A percentile compares a stretch with the other conserved stretches of the same genome.
Conservation (phyloP, 2,329 filamentous ascomycete species). For the Pyrenophora graminea region DNA sequence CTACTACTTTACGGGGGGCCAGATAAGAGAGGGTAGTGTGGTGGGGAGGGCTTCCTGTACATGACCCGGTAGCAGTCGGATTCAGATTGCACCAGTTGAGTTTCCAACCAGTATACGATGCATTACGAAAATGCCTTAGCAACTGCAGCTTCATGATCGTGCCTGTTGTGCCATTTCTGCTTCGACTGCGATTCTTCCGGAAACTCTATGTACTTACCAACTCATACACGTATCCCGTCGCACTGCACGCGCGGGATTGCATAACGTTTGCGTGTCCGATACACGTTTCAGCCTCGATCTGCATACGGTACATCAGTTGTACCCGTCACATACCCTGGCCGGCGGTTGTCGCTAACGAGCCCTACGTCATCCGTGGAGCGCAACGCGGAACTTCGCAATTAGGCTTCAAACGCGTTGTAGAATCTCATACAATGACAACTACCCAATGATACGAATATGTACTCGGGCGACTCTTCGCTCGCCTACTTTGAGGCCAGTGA, state of each 20-base stretch:
- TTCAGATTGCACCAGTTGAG: slow-evolving; percentile 7
- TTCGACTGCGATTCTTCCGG: too few relatives aligned
- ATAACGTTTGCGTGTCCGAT: background rate
- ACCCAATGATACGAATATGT: slow-evolving; percentile 39
- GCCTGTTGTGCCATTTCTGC: background rate
- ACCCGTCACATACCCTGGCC: slow-evolving; percentile 7
- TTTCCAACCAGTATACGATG: slow-evolving; percentile 18
- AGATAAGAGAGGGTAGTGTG: background rate
- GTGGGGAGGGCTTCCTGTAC: slow-evolving; percentile 9
- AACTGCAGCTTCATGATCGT: background rate
- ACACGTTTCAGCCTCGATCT: background rate
- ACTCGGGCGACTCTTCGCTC: slow-evolving; percentile 35
- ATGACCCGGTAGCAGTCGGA: slow-evolving; percentile 7
- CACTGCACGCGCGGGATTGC: too few relatives aligned
- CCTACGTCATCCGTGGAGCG: slow-evolving; percentile 31
- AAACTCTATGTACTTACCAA: too few relatives aligned
- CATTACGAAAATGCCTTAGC: background rate
- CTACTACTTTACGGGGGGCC: background rate
- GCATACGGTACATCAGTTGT: background rate
- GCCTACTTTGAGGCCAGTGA: background rate
- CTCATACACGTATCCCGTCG: too few relatives aligned
- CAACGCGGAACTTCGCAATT: slow-evolving; percentile 12
- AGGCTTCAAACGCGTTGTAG: slow-evolving; percentile 9
- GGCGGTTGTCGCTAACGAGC: slow-evolving; percentile 4
- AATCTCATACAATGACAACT: slow-evolving; percentile 22